phyloP scores from a whole-genome alignment of 2,329 filamentous ascomycete species.

The Davidsoniella virescens region DNA sequence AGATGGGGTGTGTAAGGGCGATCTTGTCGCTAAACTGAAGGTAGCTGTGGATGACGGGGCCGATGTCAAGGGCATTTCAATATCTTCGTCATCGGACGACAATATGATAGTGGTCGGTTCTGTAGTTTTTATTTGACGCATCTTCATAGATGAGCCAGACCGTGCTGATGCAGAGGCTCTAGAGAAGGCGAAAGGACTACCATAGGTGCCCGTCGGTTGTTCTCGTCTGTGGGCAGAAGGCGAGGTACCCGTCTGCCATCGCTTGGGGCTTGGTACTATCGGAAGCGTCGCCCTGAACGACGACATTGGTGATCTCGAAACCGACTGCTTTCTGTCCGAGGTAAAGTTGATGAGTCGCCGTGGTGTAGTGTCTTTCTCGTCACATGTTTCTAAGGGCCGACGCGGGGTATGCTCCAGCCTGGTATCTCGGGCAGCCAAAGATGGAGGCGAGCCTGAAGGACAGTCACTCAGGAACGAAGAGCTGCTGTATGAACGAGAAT shows the following conservation, averaged over 20 bases:
- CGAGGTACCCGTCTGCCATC: background rate
- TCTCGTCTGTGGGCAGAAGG: too few species aligned
- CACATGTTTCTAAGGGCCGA: too few species aligned
- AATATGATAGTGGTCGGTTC: background rate
- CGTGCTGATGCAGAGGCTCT: too few species aligned
- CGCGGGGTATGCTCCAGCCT: too few species aligned
- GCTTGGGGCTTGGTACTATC: constrained; percentile 8
- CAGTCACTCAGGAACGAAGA: too few species aligned
- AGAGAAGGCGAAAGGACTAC: too few species aligned
- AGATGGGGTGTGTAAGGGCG: background rate
- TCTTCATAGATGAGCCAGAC: background rate
- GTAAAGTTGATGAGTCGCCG: too few species aligned
- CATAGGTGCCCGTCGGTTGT: too few species aligned
- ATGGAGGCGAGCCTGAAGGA: too few species aligned
- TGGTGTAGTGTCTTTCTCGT: too few species aligned
- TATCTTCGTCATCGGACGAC: background rate
- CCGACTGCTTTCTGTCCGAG: background rate
- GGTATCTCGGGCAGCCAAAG: too few species aligned
- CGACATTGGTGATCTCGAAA: background rate
- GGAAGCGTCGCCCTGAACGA: constrained; percentile 3
- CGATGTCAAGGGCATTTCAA: background rate
- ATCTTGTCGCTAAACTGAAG: background rate
- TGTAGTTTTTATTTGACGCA: background rate
- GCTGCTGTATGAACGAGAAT: too few species aligned
- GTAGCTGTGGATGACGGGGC: background rate